Conservation (phyloP, 148 eudicot species). For the Rhododendron ovatum region DNA sequence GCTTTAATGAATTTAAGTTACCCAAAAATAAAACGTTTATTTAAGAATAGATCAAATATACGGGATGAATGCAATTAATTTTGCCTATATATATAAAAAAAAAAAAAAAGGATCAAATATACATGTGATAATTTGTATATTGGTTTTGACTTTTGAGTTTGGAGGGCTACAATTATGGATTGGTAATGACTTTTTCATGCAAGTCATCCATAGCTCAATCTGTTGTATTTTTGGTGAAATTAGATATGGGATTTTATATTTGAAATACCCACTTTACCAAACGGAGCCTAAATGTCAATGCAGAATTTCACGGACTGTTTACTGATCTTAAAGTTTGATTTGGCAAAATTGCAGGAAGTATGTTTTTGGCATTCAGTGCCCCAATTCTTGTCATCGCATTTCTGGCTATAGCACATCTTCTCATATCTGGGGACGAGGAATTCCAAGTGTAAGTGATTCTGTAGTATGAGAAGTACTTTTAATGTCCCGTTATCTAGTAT, state of each 20-base stretch:
- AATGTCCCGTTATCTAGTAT: background rate
- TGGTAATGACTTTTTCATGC: background rate
- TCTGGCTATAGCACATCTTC: slow-evolving; percentile 55
- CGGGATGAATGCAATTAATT: too few relatives aligned
- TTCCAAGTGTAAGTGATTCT: slow-evolving; percentile 44
- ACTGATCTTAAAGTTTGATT: background rate
- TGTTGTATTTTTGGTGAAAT: background rate
- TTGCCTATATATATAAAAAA: too few relatives aligned
- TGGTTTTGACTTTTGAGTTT: background rate
- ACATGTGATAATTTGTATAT: background rate
- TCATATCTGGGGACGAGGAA: slow-evolving; percentile 54
- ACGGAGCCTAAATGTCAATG: too few relatives aligned
- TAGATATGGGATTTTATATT: too few relatives aligned
- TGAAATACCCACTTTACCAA: background rate
- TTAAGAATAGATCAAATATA: background rate
- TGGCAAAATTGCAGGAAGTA: slow-evolving; percentile 48
- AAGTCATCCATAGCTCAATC: background rate
- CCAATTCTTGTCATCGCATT: slow-evolving; percentile 60
- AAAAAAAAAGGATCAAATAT: too few relatives aligned
- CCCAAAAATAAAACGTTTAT: too few relatives aligned
- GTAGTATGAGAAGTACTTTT: background rate
- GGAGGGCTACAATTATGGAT: background rate
- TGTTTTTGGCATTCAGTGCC: slow-evolving; percentile 48
- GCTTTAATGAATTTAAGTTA: too few relatives aligned
- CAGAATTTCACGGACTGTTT: background rate